These are phyloP conservation scores for Metschnikowia gruessii DNA, from an alignment of 805 yeast genomes.

Conservation along the genomic window DNA sequence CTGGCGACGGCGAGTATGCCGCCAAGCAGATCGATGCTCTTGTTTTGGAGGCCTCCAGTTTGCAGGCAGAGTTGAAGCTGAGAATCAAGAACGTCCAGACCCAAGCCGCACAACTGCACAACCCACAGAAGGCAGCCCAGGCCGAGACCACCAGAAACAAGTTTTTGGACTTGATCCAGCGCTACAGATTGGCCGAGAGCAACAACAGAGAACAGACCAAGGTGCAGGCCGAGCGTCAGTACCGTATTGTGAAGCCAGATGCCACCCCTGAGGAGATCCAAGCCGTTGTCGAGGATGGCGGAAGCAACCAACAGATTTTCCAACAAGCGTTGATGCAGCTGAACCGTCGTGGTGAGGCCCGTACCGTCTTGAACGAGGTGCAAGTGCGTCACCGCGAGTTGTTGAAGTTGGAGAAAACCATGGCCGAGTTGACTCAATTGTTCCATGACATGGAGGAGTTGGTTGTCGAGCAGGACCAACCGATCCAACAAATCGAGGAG, in stretches of 20 bases:
- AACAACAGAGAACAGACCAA: constrained; percentile 80
- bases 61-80: constrained; percentile 71
- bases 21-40: constrained; percentile 76
- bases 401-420: constrained; percentile 89
- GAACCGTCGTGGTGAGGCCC: constrained; percentile 90
- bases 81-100: constrained; percentile 77
- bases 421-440: constrained; percentile 92
- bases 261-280: constrained; percentile 81
- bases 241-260: constrained; percentile 81
- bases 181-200: constrained; percentile 81
- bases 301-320: constrained; percentile 86
- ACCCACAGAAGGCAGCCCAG: constrained; percentile 81
- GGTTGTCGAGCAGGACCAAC: constrained; percentile 92
- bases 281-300: constrained; percentile 74
- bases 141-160: constrained; percentile 84
- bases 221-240: constrained; percentile 89
- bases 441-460: constrained; percentile 95
- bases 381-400: constrained; percentile 94
- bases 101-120: constrained; percentile 53
- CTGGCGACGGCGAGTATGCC: constrained; percentile 49
- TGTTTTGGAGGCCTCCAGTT: constrained; percentile 71
- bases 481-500: constrained; percentile 77
- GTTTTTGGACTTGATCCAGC: constrained; percentile 83
- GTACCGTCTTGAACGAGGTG: constrained; percentile 92
- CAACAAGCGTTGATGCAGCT: constrained; percentile 87